Base-by-base conservation (phyloP, 2,329 filamentous ascomycete species). In the Aspergillus latus region DNA sequence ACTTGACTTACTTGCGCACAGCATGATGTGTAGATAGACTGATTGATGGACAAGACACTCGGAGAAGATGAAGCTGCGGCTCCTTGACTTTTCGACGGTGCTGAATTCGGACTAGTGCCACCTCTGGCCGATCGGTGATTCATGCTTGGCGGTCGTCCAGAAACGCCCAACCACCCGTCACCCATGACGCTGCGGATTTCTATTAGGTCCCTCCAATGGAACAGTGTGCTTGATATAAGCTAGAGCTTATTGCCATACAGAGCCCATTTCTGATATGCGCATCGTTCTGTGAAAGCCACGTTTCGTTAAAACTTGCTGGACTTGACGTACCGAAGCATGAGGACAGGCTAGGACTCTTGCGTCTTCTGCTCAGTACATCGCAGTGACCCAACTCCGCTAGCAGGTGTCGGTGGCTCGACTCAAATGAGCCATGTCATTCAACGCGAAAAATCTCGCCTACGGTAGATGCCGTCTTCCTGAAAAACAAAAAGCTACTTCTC, bases 1-100 rank as follows among this genome's bases (percentile, higher is more conserved):
- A 15, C 7, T 30, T 8, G 4, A 84, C 76, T 82, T 82, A 85
- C 83, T 88, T 73, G 86, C 85, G 62, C 81, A 86, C 60, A 88
- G 80, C 73, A 87, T 89, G 64, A 62, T 63, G 57, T 61, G 60
- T 62, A 49, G 47, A 52, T 45, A 52, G 59, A 59, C 37, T 66
- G 63, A 54, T 64, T 58, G 54, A 58, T 56, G 57, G 54, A 59
- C 57, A 50, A 58, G 59, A 61, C 62, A 52, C 62, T 59, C 59
- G 63, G 63, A 56, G 60, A 52, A 67, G 60, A 68, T 66, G 67
- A 66, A 68, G 62, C 60, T 65, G 63, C 62, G 64, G 70, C 69
- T 70, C 66, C 66, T 69, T 65, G 65, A 69, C 68, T 69, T 72
- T 73, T 71, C 66, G 67, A 68, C 65, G 64, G 44, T 60, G 53